Evolutionary conservation across 2,329 filamentous ascomycete species (phyloP).

Genomic region (Diaporthe citrichinensis): DNA sequence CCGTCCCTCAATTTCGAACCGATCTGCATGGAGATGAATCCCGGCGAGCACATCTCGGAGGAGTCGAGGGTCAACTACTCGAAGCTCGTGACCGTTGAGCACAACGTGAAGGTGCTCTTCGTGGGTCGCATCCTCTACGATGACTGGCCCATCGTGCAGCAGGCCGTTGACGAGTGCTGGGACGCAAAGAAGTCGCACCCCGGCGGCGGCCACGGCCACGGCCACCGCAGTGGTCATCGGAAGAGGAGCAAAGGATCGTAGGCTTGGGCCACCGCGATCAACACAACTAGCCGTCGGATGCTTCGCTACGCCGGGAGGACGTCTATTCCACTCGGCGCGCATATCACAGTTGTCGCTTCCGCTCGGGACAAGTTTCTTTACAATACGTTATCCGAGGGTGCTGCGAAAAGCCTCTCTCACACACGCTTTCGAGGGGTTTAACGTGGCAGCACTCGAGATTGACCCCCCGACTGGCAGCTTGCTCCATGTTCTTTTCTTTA

Average conservation of each 20-base stretch:
- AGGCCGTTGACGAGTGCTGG: conserved; percentile 54
- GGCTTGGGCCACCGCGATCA: background rate
- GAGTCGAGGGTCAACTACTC: conserved; percentile 72
- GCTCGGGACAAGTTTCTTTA: background rate
- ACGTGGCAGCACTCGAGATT: background rate
- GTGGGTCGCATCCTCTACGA: conserved; percentile 61
- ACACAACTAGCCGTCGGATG: background rate
- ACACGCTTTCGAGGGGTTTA: background rate
- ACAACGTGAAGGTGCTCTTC: conserved; percentile 71
- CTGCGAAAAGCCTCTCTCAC: background rate
- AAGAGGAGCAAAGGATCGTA: conserved; percentile 24
- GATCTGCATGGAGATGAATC: conserved; percentile 59
- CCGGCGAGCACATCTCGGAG: conserved; percentile 60
- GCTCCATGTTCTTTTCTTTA: background rate
- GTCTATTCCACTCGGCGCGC: background rate
- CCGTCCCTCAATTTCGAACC: conserved; percentile 63
- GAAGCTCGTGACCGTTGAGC: conserved; percentile 70
- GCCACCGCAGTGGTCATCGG: conserved; percentile 15
- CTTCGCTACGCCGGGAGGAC: background rate
- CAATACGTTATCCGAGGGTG: conserved; percentile 25
- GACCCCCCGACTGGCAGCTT: background rate
- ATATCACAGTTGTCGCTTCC: background rate
- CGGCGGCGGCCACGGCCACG: background rate
- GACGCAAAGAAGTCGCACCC: conserved; percentile 11
- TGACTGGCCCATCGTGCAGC: conserved; percentile 58